These are phyloP conservation scores for Ganoderma sinense DNA, from an alignment of 1,284 basidiomycete species.

Conservation along the genomic window DNA sequence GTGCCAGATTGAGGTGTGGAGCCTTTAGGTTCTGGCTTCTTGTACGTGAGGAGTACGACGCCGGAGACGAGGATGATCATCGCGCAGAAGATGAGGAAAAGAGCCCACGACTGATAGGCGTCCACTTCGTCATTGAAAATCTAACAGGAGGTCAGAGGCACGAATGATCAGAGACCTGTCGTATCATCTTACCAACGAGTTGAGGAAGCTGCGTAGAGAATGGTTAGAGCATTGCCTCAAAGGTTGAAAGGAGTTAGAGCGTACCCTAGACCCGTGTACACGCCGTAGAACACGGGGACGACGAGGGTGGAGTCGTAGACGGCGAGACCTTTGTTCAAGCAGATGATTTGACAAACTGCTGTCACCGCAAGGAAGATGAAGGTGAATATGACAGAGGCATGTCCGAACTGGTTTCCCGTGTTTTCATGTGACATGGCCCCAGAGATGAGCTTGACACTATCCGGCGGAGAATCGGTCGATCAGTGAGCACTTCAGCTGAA, in stretches of 20 bases:
- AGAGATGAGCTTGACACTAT: constrained; percentile 79
- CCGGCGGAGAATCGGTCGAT: not conserved
- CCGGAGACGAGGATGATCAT: constrained; percentile 87
- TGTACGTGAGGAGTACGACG: constrained; percentile 85
- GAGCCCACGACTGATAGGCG: constrained; percentile 85
- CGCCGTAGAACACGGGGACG: constrained; percentile 77
- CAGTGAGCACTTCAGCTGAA: constrained; percentile 14
- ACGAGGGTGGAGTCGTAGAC: constrained; percentile 82
- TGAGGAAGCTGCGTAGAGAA: constrained; percentile 61
- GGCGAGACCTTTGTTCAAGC: constrained; percentile 86
- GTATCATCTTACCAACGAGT: constrained; percentile 57
- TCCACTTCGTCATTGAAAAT: constrained; percentile 86
- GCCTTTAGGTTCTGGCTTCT: constrained; percentile 71
- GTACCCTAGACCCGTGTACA: constrained; percentile 71
- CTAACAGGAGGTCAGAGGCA: constrained; percentile 29
- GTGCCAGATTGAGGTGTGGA: constrained; percentile 18
- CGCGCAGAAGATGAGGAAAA: constrained; percentile 86
- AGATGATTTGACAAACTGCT: constrained; percentile 90
- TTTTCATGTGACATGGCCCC: constrained; percentile 79
- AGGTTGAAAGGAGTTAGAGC: constrained; percentile 15
- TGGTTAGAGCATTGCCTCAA: not conserved
- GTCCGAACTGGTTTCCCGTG: constrained; percentile 86
- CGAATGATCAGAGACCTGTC: not conserved
- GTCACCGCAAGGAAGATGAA: constrained; percentile 82
- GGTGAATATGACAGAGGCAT: constrained; percentile 83